Evolutionary conservation across 768 basidiomycete species (phyloP), one percentile per base, ranked within the genome.

Genomic region (Suillus cothurnatus): DNA sequence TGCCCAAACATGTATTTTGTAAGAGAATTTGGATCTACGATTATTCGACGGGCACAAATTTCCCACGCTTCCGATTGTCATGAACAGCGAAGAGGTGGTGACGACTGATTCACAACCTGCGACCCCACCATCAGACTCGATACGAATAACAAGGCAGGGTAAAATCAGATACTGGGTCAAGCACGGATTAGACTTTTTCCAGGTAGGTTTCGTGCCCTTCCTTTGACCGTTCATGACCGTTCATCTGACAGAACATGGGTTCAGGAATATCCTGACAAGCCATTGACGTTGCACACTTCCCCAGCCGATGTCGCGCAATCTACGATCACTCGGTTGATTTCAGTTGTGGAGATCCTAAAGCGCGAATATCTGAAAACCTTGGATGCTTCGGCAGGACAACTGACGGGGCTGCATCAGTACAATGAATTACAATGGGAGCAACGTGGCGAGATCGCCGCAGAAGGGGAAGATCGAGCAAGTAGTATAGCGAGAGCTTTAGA

Each of bases 301-400:
- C 88, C 88, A 4, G 71, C 75, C 5, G 56, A 71, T 38, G 71
- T 76, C 55, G 76, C 76, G 4, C 71, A 74, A 19, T 76, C 80
- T 3, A 81, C 85, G 0, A 76, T 79, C 41, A 87, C 92, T 0
- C 85, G 89, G 0, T 81, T 96, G 9, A 80, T 95, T 43, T 86
- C 89, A 0, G 90, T 93, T 4, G 88, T 87, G 1, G 94, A 96
- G 75, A 92, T 95, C 63, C 85, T 94, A 70, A 95, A 95, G 71
- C 85, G 94, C 32, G 91, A 94, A 72, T 94, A 87, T 71, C 66
- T 92, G 62, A 86, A 86, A 63, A 73, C 72, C 19, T 78, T 89
- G 7, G 82, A 82, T 49, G 68, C 74, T 23, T 82, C 77, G 15
- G 81, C 80, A 2, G 73, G 75, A n/a, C 78, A 80, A 52, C 72